Evolutionary conservation across 352 stramenopile genomes (phyloP).

Genomic region (Phytopythium ostracodes): DNA sequence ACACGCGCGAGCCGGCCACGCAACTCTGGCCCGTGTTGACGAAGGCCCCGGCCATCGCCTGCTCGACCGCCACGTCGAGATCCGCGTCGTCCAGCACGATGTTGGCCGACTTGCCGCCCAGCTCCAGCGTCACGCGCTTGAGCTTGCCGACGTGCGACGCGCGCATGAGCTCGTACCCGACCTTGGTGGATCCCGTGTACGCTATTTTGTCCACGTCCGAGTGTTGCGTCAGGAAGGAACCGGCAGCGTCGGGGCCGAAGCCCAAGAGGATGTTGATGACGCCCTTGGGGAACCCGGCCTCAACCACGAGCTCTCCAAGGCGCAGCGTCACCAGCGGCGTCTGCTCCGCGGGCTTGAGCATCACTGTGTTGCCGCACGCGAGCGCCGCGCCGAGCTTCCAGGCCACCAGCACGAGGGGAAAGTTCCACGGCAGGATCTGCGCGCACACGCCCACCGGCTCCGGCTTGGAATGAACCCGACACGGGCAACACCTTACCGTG

Average conservation of each 20-base stretch:
- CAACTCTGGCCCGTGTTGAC: conserved; percentile 88
- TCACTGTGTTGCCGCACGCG: conserved; percentile 87
- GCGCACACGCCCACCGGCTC: conserved; percentile 88
- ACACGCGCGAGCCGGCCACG: conserved; percentile 69
- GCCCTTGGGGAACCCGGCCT: conserved; percentile 66
- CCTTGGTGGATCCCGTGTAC: conserved; percentile 57
- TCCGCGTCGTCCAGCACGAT: conserved; percentile 70
- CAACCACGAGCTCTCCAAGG: conserved; percentile 74
- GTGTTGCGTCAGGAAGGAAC: conserved; percentile 29
- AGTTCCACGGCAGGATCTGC: conserved; percentile 96
- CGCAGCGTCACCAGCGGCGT: conserved; percentile 91
- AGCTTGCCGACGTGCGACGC: conserved; percentile 45
- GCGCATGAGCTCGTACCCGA: conserved; percentile 51
- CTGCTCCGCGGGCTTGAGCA: conserved; percentile 93
- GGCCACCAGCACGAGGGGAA: conserved; percentile 94
- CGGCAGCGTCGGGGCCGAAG: conserved; percentile 27
- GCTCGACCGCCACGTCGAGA: conserved; percentile 41
- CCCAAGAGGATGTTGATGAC: conserved; percentile 81
- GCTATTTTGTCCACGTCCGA: conserved; percentile 66
- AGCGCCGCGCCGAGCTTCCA: conserved; percentile 90
- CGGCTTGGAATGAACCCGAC: conserved; percentile 23
- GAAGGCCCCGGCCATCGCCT: conserved; percentile 57
- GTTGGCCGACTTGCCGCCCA: conserved; percentile 68
- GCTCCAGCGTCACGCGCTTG: conserved; percentile 67
- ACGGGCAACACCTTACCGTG: conserved; percentile 71